A percentile compares a stretch with the other conserved stretches of the same genome.
These are phyloP conservation scores for Dothidotthia symphoricarpi DNA, from an alignment of 2,329 filamentous ascomycete species.

Conservation along the genomic window DNA sequence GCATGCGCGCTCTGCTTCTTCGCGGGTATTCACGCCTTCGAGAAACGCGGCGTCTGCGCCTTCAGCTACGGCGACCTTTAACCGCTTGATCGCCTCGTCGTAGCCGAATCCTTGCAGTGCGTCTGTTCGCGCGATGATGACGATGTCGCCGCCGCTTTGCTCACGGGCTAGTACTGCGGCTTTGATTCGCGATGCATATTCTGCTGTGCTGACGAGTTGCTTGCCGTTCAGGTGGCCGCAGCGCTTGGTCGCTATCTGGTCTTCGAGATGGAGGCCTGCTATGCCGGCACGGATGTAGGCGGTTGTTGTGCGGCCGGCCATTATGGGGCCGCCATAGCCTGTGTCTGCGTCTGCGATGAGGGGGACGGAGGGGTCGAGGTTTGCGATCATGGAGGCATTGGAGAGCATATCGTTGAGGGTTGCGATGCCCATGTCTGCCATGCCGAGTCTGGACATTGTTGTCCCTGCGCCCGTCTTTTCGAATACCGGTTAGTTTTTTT, in stretches of 20 bases:
- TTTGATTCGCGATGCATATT: conserved; percentile 57
- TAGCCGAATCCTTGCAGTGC: conserved; percentile 58
- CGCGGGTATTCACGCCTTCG: conserved; percentile 56
- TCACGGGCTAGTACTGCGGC: conserved; percentile 55
- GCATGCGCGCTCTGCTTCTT: conserved; percentile 52
- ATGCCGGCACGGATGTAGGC: conserved; percentile 57
- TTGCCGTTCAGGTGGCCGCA: conserved; percentile 65
- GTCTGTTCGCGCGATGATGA: conserved; percentile 65
- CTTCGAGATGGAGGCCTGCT: conserved; percentile 61
- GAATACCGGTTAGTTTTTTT: background rate
- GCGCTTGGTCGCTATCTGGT: conserved; percentile 63
- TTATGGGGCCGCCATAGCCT: conserved; percentile 49
- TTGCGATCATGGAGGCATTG: conserved; percentile 65
- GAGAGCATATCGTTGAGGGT: conserved; percentile 62
- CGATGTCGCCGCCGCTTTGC: conserved; percentile 54
- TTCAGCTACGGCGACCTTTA: conserved; percentile 52
- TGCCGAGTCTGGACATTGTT: conserved; percentile 59
- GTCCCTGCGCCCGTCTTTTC: conserved; percentile 62
- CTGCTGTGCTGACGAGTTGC: conserved; percentile 54
- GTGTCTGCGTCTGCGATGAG: conserved; percentile 64
- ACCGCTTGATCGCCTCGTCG: conserved; percentile 54
- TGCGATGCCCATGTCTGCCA: conserved; percentile 62
- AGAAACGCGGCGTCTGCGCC: conserved; percentile 62
- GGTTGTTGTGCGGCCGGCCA: conserved; percentile 54
- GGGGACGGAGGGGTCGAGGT: conserved; percentile 55